Evolutionary conservation across 495 filamentous ascomycete species (phyloP), one percentile per base, ranked within the genome.

Genomic region (Penicillium robsamsonii): DNA sequence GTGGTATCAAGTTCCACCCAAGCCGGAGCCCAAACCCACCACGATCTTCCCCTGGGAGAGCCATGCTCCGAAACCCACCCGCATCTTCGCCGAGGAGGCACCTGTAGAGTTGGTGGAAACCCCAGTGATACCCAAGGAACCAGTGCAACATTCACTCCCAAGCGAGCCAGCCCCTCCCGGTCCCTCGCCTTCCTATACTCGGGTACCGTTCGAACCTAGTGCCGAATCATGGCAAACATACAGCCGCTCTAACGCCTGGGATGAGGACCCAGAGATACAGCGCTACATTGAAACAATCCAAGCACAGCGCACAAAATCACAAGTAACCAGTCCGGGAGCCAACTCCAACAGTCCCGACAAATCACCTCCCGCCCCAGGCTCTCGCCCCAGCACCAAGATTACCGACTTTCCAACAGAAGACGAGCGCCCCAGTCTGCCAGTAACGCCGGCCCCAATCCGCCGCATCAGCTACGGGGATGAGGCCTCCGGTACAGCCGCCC

Each of bases 21-120:
- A 80, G 56, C 80, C 80, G 24, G 71, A 80, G 44, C 75, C 77
- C 55, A 81, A 77, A 53, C 79, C 85, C 3, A 79, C 80, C 37
- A 79, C 84, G 7, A 79, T 96, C 30, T 97, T 97, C 71, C 92
- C 91, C 13, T 97, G 92, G 92, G 92, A 97, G 66, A 66, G 61
- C 22, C 68, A 82, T 46, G 79, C 80, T 33, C 78, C 84, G 0
- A 82, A 75, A 64, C 79, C 92, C 2, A 86, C 88, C 22, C 84
- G 92, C 25, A 80, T 92, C 18, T 96, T 96, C 60, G 63, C 79
- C 6, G 80, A 87, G 37, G 84, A 85, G 53, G 15, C 24, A 29
- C 25, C 24, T 25, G 24, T 31, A 3, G 45, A 47, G 17, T n/a
- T 7, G 1, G 43, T n/a, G 24, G 8, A 27, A 27, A 15, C 43